Conservation (phyloP, 1,139 yeast genomes). For the Hansenula sp. region DNA sequence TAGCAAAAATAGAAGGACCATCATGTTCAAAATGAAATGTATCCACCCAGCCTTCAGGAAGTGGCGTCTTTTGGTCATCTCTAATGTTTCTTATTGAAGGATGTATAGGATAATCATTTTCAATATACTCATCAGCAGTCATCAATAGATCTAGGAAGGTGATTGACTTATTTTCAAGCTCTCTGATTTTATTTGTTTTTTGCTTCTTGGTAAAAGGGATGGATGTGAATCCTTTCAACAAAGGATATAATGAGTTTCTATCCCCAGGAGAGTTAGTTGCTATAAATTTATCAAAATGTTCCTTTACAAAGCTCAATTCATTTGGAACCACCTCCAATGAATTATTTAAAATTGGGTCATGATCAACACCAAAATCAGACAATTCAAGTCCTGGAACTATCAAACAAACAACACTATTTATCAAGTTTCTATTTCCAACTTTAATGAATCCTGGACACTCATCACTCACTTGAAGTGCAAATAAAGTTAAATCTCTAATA, state of each 20-base stretch:
- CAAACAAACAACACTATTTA: constrained; percentile 54
- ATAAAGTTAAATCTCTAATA: constrained; percentile 49
- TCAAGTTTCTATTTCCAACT: constrained; percentile 36
- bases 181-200: constrained; percentile 33
- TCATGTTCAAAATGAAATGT: constrained; percentile 49
- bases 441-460: constrained; percentile 35
- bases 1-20: constrained; percentile 63
- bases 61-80: constrained; percentile 9
- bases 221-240: constrained; percentile 49
- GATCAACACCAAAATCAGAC: constrained; percentile 33
- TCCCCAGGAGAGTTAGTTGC: constrained; percentile 31
- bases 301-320: constrained; percentile 34
- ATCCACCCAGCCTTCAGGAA: constrained; percentile 46
- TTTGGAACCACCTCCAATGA: constrained; percentile 20
- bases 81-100: constrained; percentile 25
- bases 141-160: constrained; percentile 52
- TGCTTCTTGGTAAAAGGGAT: constrained; percentile 56
- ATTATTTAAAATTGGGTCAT: constrained; percentile 3
- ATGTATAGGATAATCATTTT: constrained; percentile 60
- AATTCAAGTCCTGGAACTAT: constrained; percentile 64
- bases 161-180: constrained; percentile 34
- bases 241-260: constrained; percentile 48
- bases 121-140: constrained; percentile 38
- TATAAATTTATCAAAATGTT: constrained; percentile 36
- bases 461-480: constrained; percentile 33